phyloP scores from a whole-genome alignment of 331 rosid species.

The Arachis monticola region DNA sequence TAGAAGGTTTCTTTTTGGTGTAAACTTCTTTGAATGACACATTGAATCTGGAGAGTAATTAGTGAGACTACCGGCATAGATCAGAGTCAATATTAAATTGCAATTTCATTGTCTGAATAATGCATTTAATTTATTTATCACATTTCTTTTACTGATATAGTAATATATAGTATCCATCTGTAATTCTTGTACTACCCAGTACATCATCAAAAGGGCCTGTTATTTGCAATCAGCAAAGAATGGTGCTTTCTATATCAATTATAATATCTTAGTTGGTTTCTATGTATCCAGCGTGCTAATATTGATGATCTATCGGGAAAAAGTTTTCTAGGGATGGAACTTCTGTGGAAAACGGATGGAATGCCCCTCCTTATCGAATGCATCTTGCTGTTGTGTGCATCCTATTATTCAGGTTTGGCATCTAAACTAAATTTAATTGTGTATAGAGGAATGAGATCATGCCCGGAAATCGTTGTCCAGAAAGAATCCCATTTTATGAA shows the following conservation, averaged over 20 bases:
- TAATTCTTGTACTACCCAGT: too few species aligned
- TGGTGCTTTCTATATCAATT: constrained; percentile 5
- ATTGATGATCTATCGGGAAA: not conserved
- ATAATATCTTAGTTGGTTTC: not conserved
- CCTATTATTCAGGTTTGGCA: constrained; percentile 21
- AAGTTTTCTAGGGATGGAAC: constrained; percentile 13
- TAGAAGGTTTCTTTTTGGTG: too few species aligned
- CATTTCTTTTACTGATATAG: too few species aligned
- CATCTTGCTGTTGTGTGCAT: too few species aligned
- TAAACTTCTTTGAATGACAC: too few species aligned
- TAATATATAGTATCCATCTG: too few species aligned
- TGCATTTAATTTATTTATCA: too few species aligned
- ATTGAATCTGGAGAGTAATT: not conserved
- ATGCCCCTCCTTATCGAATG: too few species aligned
- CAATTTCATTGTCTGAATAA: too few species aligned
- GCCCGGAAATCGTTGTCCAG: not conserved
- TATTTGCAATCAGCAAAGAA: too few species aligned
- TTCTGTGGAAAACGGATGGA: too few species aligned
- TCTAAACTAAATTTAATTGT: not conserved
- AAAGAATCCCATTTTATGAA: not conserved
- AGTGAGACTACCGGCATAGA: not conserved
- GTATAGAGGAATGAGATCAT: not conserved
- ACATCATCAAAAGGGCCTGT: too few species aligned
- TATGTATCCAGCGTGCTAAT: not conserved
- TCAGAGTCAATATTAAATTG: not conserved